Base-by-base conservation (phyloP, 345 rosid genomes). In the Rhodamnia rubescens region DNA sequence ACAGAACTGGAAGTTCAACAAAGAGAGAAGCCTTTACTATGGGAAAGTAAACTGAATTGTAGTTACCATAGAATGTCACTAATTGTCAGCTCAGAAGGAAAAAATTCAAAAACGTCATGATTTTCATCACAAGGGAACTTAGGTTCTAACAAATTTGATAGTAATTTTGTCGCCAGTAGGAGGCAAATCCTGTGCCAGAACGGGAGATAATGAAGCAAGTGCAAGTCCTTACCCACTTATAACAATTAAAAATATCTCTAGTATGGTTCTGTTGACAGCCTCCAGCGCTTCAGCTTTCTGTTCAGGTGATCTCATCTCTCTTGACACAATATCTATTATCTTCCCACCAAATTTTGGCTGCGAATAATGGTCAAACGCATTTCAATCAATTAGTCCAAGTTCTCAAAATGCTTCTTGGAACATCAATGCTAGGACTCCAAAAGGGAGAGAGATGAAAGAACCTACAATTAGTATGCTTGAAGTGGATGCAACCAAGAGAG, bases 401-500 rank as follows among this genome's bases (percentile, higher is more conserved):
- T 22, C 44, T 56, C 36, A 12, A 59, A 83, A 29, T 81, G 11
- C n/a, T 83, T 55, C 32, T 69, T 69, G 78, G 47, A 69, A 32
- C 78, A 16, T 69, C 47, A 69, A 69, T 2, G 24, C 6, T 32
- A 18, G 78, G 10, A 69, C 44, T 69, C 44, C 44, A 4, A 18
- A 32, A 69, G 78, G 78, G 78, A 69, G 47, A 69, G 78, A 8
- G 47, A 32, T 32, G 20, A 18, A 47, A 69, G 78, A 69, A 69
- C 78, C 47, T 89, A 95, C 96, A 83, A 95, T 93, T 8, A 95
- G 91, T 87, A 95, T 89, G 90, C 91, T 92, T 83, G 98, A 90
- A 55, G 94, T 93, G 29, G 98, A 94, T 87, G 93, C 94, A 59
- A 93, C 88, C 90, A 95, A 87, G 83, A 95, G 91, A 18, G 98